Percentiles rank a stretch among this genome's conserved stretches.
phyloP scores from a whole-genome alignment of 2,329 filamentous ascomycete genomes.

The Aspergillus sp. region DNA sequence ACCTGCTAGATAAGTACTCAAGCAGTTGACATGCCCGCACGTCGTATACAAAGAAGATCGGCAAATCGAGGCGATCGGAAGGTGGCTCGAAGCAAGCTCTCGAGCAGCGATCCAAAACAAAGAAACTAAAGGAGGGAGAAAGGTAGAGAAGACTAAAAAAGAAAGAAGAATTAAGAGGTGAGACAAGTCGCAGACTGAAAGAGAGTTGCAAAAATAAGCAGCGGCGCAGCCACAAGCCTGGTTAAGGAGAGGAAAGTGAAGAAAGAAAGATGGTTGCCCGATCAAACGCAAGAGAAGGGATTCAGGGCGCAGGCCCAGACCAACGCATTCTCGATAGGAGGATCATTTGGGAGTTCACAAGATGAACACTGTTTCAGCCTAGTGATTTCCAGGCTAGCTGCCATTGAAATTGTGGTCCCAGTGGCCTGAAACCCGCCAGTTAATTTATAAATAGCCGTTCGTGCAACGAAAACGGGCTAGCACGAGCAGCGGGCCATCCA shows the following conservation, averaged over 20 bases:
- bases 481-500: too few species aligned
- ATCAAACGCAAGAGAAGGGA: constrained; percentile 1
- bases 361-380: constrained; percentile 17
- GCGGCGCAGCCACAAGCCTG: constrained; percentile 4
- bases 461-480: too few species aligned
- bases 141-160: background rate
- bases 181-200: background rate
- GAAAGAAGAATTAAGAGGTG: background rate
- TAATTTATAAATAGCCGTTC: background rate
- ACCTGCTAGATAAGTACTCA: constrained; percentile 3
- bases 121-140: constrained; percentile 2
- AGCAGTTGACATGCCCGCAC: constrained; percentile 23
- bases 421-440: background rate
- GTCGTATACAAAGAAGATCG: constrained; percentile 11
- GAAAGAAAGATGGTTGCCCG: constrained; percentile 1
- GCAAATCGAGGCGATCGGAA: constrained; percentile 2
- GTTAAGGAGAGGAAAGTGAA: background rate
- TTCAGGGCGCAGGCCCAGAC: background rate
- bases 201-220: background rate
- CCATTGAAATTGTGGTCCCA: background rate
- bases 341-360: background rate
- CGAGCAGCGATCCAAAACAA: constrained; percentile 6
- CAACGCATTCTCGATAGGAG: constrained; percentile 1
- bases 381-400: constrained; percentile 4
- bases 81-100: background rate